Percentiles rank a stretch among this genome's conserved stretches.
Conservation (phyloP, 495 filamentous ascomycete species). For the Coniosporium apollinis region DNA sequence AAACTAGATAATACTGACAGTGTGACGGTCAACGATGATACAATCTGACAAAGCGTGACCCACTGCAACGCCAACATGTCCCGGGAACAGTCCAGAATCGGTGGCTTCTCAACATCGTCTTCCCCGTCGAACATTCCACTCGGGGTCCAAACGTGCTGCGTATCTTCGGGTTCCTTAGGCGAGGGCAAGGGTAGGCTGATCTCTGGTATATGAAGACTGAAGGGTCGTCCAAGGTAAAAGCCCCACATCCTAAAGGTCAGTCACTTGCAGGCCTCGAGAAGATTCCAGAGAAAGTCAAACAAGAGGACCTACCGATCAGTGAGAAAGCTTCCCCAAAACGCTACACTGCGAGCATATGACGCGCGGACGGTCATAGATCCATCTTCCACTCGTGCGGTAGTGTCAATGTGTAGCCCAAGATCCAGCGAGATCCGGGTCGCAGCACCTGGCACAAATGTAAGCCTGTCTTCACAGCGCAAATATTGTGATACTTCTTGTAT, state of each 20-base stretch:
- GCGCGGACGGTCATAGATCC: constrained; percentile 28
- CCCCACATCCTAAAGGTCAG: constrained; percentile 3
- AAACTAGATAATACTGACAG: neutral
- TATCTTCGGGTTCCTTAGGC: constrained; percentile 21
- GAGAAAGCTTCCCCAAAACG: constrained; percentile 36
- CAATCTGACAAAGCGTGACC: neutral
- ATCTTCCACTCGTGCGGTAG: constrained; percentile 28
- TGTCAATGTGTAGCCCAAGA: constrained; percentile 33
- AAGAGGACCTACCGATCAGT: constrained; percentile 33
- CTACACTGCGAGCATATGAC: constrained; percentile 28
- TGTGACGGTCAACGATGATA: neutral
- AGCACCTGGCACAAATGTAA: constrained; percentile 19
- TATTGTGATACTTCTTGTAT: no score
- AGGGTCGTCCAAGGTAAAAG: constrained; percentile 24
- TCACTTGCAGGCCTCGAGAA: no score
- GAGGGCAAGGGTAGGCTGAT: constrained; percentile 34
- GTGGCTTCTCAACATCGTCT: neutral
- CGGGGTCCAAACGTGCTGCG: neutral
- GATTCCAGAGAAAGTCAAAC: no score
- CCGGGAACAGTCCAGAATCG: neutral
- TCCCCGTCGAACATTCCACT: neutral
- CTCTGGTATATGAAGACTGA: no score
- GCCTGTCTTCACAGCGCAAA: no score
- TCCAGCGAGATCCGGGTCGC: constrained; percentile 35
- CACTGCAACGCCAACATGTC: neutral